phyloP scores from a whole-genome alignment of 805 yeast species.

The Sporopachydermia quercuum region DNA sequence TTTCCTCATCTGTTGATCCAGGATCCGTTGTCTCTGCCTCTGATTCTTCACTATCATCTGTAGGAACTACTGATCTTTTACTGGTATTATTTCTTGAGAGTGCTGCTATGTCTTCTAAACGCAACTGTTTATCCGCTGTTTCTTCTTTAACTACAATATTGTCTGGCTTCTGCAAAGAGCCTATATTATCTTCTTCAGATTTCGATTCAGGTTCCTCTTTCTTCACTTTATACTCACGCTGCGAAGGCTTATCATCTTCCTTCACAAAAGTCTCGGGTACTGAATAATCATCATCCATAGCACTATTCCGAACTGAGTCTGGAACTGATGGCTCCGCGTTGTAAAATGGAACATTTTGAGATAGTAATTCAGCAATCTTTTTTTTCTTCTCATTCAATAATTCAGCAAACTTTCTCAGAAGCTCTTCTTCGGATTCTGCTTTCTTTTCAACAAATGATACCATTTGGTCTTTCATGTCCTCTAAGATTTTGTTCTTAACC shows the following conservation, averaged over 20 bases:
- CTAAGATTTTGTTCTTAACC: conserved; percentile 9
- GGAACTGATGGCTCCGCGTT: neutral
- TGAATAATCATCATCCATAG: no score
- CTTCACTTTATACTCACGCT: no score
- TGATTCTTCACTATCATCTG: neutral
- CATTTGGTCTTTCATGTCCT: conserved; percentile 13
- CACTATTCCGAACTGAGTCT: no score
- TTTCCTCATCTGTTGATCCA: neutral
- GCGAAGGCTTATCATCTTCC: neutral
- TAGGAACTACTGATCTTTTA: neutral
- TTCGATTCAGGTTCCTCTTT: neutral
- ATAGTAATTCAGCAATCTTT: conserved; percentile 8
- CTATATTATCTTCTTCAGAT: neutral
- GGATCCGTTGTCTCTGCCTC: conserved; percentile 1
- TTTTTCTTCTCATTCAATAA: conserved; percentile 9
- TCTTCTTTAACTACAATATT: neutral
- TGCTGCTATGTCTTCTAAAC: neutral
- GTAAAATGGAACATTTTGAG: neutral
- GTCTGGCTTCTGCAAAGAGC: neutral
- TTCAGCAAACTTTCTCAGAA: conserved; percentile 7
- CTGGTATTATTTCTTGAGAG: neutral
- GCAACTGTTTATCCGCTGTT: neutral
- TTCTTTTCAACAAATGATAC: conserved; percentile 10
- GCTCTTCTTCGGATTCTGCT: conserved; percentile 6
- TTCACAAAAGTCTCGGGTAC: no score